Evolutionary conservation across 495 filamentous ascomycete species (phyloP), one percentile per base, ranked within the genome.

Genomic region (Neurospora discreta): DNA sequence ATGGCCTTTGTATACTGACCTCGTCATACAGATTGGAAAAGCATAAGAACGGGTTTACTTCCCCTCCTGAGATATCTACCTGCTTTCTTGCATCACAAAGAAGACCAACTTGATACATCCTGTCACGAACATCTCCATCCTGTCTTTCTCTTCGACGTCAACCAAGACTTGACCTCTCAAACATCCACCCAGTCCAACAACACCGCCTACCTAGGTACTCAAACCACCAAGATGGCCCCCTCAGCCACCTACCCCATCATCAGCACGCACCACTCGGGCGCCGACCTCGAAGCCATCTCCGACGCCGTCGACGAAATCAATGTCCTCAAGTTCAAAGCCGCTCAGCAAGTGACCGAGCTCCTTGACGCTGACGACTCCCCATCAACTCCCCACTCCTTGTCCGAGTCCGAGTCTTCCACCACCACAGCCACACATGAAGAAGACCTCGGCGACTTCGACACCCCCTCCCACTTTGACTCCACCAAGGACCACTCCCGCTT

Each of bases 221-320:
- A n/a, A n/a, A n/a, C 52, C 15, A 16, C 6, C 26, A 60, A 33
- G 39, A 73, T 71, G 72, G 73, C 71, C 15, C 71, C 71, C 2
- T 38, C 74, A 8, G 75, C 75, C 26, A 73, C 71, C 38, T 72
- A 75, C 33, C 39, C 23, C 65, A 41, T 40, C 68, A 13, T 60
- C 71, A 75, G 71, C 33, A 36, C 3, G n/a, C 52, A 73, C 74
- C 85, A 88, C 38, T 86, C 91, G 76, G 92, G 92, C 33, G 86
- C 88, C 8, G 88, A 87, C n/a, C 88, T 97, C n/a, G 92, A 95
- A 78, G 86, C 87, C 39, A 87, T 89, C 40, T 95, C 92, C 3
- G 93, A 95, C 80, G 85, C 87, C 78, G 90, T 97, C 77, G 92
- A 97, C 82, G 83, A 85, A 3, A 88, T 95, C 83, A 96, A 97